Evolutionary conservation across 2,329 filamentous ascomycete genomes (phyloP), one percentile per base, ranked within the genome.

Genomic region (Nannizzia gypsea): DNA sequence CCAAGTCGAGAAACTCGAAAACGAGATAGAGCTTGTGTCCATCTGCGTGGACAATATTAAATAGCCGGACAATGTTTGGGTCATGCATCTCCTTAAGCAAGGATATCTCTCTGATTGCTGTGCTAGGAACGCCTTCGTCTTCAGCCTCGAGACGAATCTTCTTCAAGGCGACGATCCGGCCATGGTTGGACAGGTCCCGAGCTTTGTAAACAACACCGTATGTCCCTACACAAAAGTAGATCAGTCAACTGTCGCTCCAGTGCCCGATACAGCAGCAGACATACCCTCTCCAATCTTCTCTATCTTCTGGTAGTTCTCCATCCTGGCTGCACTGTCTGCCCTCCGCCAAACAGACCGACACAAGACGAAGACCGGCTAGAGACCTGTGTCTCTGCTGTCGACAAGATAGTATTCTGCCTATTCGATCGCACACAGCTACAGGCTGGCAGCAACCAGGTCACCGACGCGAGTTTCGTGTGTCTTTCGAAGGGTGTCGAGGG

Each of bases 181-280:
- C 88, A 66, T 82, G 81, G 70, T 91, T 86, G 65, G 83, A 83
- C 62, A 96, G 86, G 73, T 96, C 90, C 66, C 87, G 85, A 62
- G 90, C 90, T 76, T 95, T 95, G 83, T 96, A 96, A 64, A 96
- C 90, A 64, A 96, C 90, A 74, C 90, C 90, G 72, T 96, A 96
- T 15, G 90, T 96, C 69, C 90, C 90, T 95, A 59, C 34, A 26
- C 6, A 28, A 24, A 11, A 26, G 34, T 4, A 57, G 15, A 26
- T 59, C 26, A 38, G n/a, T 31, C n/a, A 38, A 2, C 34, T 17
- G 17, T 15, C 28, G 9, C 40, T 28, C 48, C 17, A 15, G 26
- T 6, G 28, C 15, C 11, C 11, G 13, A 54, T 24, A 34, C 9
- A 24, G 22, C 31, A 17, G 34, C 82, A 68, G 17, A 22, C 82